Evolutionary conservation across 345 rosid genomes (phyloP), one percentile per base, ranked within the genome.

Genomic region (Syzygium jambos): DNA sequence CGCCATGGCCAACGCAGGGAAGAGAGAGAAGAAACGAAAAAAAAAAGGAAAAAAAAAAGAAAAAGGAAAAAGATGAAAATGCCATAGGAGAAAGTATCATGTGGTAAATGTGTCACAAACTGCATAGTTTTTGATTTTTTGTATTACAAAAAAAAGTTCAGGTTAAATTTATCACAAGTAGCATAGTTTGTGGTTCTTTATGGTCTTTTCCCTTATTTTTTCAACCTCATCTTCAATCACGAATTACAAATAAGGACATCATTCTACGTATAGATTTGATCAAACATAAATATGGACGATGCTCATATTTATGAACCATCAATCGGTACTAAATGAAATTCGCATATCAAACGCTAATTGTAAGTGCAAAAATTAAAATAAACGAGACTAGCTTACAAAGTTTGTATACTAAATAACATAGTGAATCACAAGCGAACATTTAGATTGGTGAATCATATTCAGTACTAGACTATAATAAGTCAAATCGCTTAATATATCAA

Each of bases 361-460:
- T 34, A 68, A 68, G 9, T 23, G 25, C 19, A 17, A 17, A 68
- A 61, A n/a, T 3, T 61, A 61, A 6, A 61, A 14, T n/a, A n/a
- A 61, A 61, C 6, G 9, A 34, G 13, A 68, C 25, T 7, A 34
- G 12, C 23, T 68, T 68, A 0, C 34, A 68, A 12, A 68, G 46
- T 34, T 68, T 34, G 22, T 0, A 34, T 9, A 16, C 2, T 68
- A 4, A 17, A 68, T 17, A 21, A 8, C 0, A 0, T 16, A 9
- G 3, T 68, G 43, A 68, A 68, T 34, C 0, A 1, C 80, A 38
- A 73, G 49, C 5, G 80, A 1, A 38, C 49, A 73, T 19, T 34
- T 34, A 73, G 0, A 14, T 61, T 61, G 8, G 19, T 0, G 0
- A 2, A 38, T 19, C 0, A 0, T 38, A 19, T 73, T 38, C 23